A percentile compares a stretch with the other conserved stretches of the same genome.
Evolutionary conservation across 2,329 filamentous ascomycete genomes (phyloP).

Genomic region (Sphaceloma murrayae): DNA sequence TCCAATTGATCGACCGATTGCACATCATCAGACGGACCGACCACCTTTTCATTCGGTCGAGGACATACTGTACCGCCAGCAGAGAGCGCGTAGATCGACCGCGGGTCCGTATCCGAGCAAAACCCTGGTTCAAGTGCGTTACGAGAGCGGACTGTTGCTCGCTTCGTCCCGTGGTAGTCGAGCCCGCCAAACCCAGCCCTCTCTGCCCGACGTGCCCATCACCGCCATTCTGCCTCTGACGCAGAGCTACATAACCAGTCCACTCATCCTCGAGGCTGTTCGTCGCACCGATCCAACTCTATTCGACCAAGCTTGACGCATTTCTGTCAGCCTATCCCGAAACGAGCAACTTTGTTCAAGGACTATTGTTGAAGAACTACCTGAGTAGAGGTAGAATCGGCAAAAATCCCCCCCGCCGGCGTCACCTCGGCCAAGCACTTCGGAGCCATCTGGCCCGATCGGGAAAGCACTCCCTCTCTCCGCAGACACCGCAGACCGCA

Average conservation of each 20-base stretch:
- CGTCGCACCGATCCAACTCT: neutral
- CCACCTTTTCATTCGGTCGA: too few species aligned
- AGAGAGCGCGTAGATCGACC: slow-evolving; percentile 3
- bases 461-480: neutral
- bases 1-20: slow-evolving; percentile 5
- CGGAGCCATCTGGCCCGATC: slow-evolving; percentile 3
- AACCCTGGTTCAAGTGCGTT: slow-evolving; percentile 1
- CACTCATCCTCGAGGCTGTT: neutral
- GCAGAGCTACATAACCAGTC: slow-evolving; percentile 9
- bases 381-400: too few species aligned
- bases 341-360: too few species aligned
- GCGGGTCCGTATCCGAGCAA: slow-evolving; percentile 5
- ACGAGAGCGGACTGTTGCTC: neutral
- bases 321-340: too few species aligned
- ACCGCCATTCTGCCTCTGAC: slow-evolving; percentile 9
- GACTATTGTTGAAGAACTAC: too few species aligned
- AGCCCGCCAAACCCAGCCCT: slow-evolving; percentile 7
- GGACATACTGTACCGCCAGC: too few species aligned
- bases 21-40: slow-evolving; percentile 1
- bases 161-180: slow-evolving; percentile 11
- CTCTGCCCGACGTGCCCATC: neutral
- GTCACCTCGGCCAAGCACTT: neutral
- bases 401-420: neutral
- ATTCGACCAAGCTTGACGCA: neutral
- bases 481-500: neutral